Evolutionary conservation across 1,284 basidiomycete species (phyloP), one percentile per base, ranked within the genome.

Genomic region (Ustilago lituana): DNA sequence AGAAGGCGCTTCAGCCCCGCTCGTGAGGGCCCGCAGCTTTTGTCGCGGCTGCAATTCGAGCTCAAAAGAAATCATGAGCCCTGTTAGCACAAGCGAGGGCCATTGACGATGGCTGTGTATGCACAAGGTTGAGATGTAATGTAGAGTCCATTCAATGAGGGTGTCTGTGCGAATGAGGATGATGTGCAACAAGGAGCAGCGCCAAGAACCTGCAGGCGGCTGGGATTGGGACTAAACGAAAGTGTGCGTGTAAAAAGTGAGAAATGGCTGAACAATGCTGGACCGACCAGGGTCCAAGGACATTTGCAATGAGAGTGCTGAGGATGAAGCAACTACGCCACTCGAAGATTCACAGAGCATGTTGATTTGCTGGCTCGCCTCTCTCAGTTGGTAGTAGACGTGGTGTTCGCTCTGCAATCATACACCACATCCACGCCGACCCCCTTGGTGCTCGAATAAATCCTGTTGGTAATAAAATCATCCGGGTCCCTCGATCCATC

Each of bases 401-500:
- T 60, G 5, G 48, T 52, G 32, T 66, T 66, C 1, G 47, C 44
- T 22, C 53, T 49, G 40, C 64, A 62, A 41, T 67, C 64, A 23
- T 62, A 62, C n/a, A 46, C 43, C 17, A 67, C 48, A 15, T 62
- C 59, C 4, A 67, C 59, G 0, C 64, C 59, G 1, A 62, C 64
- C 1, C 64, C 59, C 20, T 57, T 62, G 5, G 59, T 67, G 19
- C 36, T 38, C 26, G 50, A 57, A 39, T 54, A 57, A 36, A 62
- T 50, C 14, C 64, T 17, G 29, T 67, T 53, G 6, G 38, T 37
- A 14, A 62, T 53, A 19, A 62, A 67, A 17, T 67, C 64, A 37
- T 67, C 64, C 36, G 64, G 59, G 27, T 62, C 64, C 23, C 54
- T 54, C 17, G 43, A 48, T 2, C 53, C 64, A 35, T 67, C 64